Evolutionary conservation across 345 rosid species (phyloP).

Genomic region (Populus deltoides): DNA sequence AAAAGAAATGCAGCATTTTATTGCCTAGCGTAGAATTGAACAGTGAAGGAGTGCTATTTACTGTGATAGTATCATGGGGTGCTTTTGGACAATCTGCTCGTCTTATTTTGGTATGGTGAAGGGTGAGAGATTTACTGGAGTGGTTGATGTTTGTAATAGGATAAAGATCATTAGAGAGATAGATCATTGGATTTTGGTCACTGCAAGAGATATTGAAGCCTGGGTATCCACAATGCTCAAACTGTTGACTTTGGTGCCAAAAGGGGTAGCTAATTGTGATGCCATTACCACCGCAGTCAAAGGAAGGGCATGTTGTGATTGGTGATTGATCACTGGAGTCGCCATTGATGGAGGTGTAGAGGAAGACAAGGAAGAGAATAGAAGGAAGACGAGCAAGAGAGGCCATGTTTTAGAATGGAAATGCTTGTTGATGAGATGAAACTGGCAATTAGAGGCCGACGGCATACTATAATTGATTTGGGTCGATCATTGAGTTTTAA

Average conservation of each 20-base stretch:
- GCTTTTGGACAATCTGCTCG: conserved; percentile 18
- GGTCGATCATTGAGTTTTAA: too few relatives aligned
- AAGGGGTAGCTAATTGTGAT: conserved; percentile 26
- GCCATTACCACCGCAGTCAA: conserved; percentile 22
- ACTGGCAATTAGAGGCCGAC: neutral
- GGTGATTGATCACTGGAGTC: neutral
- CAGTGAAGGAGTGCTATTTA: neutral
- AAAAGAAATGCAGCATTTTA: conserved; percentile 22
- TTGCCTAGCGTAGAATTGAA: conserved; percentile 1
- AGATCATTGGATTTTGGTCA: conserved; percentile 11
- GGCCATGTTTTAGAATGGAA: conserved; percentile 1
- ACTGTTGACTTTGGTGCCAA: conserved; percentile 17
- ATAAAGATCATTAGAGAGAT: conserved; percentile 3
- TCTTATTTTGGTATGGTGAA: conserved; percentile 1
- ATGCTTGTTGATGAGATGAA: neutral
- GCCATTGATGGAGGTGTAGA: conserved; percentile 1
- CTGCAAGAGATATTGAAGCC: conserved; percentile 31
- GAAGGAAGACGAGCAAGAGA: neutral
- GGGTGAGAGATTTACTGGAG: conserved; percentile 18
- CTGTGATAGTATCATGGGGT: neutral
- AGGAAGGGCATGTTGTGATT: conserved; percentile 12
- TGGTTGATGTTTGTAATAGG: conserved; percentile 15
- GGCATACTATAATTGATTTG: too few relatives aligned
- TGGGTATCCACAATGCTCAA: conserved; percentile 33
- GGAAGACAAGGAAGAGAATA: conserved; percentile 7